Evolutionary conservation across 2,329 filamentous ascomycete species (phyloP).

Genomic region (Talaromyces sp.): DNA sequence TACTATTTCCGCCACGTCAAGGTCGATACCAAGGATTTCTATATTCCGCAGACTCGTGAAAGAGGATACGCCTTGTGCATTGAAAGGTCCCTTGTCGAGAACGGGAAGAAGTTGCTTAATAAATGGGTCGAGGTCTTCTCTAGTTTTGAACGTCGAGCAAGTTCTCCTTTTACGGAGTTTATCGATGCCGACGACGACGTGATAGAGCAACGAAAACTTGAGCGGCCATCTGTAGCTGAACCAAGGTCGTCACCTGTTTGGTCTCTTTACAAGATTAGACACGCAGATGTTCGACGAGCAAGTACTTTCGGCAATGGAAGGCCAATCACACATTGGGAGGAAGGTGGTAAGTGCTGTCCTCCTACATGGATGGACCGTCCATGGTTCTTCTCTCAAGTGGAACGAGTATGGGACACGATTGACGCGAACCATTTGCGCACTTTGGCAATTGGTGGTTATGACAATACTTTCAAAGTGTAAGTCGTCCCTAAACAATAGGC

Average conservation of each 20-base stretch:
- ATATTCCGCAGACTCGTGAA: conserved; percentile 64
- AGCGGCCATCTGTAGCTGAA: conserved; percentile 31
- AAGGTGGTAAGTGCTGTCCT: conserved; percentile 48
- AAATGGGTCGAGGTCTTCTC: conserved; percentile 42
- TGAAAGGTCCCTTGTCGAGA: conserved; percentile 30
- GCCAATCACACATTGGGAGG: conserved; percentile 57
- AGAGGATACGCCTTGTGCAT: conserved; percentile 58
- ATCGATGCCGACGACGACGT: conserved; percentile 54
- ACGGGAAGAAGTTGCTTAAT: conserved; percentile 24
- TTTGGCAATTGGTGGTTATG: conserved; percentile 43
- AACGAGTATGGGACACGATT: conserved; percentile 61
- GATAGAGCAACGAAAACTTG: conserved; percentile 46
- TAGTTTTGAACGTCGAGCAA: conserved; percentile 52
- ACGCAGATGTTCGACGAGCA: conserved; percentile 51
- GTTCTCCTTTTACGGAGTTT: conserved; percentile 58
- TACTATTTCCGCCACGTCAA: conserved; percentile 51
- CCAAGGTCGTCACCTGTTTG: conserved; percentile 26
- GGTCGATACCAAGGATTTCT: conserved; percentile 66
- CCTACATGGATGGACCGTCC: conserved; percentile 53
- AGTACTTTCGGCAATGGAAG: conserved; percentile 50
- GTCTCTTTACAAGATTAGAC: conserved; percentile 52
- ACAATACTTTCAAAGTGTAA: conserved; percentile 55
- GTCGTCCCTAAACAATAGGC: conserved; percentile 11
- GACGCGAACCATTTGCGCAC: conserved; percentile 58
- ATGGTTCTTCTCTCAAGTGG: conserved; percentile 49